These are phyloP conservation scores for Penicillium vulpinum DNA, from an alignment of 2,329 filamentous ascomycete species.

Conservation along the genomic window DNA sequence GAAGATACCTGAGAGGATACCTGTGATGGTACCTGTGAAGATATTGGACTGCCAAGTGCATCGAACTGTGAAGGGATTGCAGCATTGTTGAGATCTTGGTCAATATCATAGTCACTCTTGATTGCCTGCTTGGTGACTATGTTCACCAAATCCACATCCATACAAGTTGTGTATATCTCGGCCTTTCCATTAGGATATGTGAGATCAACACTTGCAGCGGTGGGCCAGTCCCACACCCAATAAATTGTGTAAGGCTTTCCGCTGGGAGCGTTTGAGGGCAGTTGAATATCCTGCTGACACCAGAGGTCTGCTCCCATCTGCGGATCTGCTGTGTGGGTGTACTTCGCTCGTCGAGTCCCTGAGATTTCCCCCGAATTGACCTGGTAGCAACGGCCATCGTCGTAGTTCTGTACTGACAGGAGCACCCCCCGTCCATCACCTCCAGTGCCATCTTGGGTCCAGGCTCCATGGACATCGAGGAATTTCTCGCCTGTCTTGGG, in stretches of 20 bases:
- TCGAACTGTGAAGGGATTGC: constrained; percentile 42
- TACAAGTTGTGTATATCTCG: constrained; percentile 52
- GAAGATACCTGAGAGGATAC: neutral
- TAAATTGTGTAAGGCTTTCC: constrained; percentile 76
- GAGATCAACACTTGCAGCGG: constrained; percentile 42
- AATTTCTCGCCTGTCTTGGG: constrained; percentile 61
- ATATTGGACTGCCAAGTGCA: constrained; percentile 23
- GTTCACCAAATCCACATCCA: constrained; percentile 48
- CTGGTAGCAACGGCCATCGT: constrained; percentile 90
- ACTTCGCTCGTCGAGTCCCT: constrained; percentile 57
- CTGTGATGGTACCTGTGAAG: neutral
- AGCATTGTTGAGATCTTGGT: constrained; percentile 41
- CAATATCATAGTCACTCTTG: constrained; percentile 28
- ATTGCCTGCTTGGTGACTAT: constrained; percentile 12
- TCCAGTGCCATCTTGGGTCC: constrained; percentile 78
- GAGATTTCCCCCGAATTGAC: constrained; percentile 63
- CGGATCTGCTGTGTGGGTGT: constrained; percentile 53
- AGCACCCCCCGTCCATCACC: constrained; percentile 77
- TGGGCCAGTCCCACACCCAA: constrained; percentile 97
- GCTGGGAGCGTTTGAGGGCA: constrained; percentile 66
- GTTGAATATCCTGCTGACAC: constrained; percentile 78
- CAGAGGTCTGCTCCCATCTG: constrained; percentile 62
- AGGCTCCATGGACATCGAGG: constrained; percentile 66
- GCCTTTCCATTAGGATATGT: constrained; percentile 44
- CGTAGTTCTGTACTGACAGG: constrained; percentile 75